Conservation (phyloP, 164 flowering plant species). For the Nymphaea thermarum region DNA sequence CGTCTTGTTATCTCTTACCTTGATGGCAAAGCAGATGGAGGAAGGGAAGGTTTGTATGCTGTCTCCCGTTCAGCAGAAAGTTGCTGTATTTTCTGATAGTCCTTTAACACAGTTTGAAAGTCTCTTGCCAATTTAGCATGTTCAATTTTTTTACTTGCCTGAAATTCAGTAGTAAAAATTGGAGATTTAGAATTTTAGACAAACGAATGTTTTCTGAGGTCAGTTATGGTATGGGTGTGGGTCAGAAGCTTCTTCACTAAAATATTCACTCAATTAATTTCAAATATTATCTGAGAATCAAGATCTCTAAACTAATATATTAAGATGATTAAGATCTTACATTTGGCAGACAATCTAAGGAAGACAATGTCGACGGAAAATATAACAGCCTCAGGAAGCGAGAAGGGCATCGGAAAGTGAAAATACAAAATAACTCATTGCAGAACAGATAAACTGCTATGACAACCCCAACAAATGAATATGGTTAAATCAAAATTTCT, state of each 20-base stretch:
- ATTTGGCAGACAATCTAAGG: too few species aligned
- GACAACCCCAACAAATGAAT: too few species aligned
- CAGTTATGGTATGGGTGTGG: neutral
- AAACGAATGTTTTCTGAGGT: too few species aligned
- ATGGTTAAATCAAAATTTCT: too few species aligned
- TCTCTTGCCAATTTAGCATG: slow-evolving; percentile 83
- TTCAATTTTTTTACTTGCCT: slow-evolving; percentile 51
- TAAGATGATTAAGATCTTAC: too few species aligned
- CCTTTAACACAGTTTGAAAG: slow-evolving; percentile 55
- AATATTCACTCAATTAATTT: neutral
- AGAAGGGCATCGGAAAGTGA: too few species aligned
- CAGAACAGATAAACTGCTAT: too few species aligned
- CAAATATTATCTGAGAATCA: neutral
- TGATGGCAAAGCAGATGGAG: slow-evolving; percentile 18
- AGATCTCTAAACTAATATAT: neutral
- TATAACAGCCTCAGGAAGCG: too few species aligned
- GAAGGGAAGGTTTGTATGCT: slow-evolving; percentile 35
- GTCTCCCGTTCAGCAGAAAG: slow-evolving; percentile 70
- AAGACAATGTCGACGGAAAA: too few species aligned
- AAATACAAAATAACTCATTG: too few species aligned
- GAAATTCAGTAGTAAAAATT: neutral
- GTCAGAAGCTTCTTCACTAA: slow-evolving; percentile 1
- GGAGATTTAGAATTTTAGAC: too few species aligned
- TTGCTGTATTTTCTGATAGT: slow-evolving; percentile 62
- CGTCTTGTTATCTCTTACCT: slow-evolving; percentile 6